Base-by-base conservation (phyloP, 2,329 filamentous ascomycete species). In the Orbilia javanica region DNA sequence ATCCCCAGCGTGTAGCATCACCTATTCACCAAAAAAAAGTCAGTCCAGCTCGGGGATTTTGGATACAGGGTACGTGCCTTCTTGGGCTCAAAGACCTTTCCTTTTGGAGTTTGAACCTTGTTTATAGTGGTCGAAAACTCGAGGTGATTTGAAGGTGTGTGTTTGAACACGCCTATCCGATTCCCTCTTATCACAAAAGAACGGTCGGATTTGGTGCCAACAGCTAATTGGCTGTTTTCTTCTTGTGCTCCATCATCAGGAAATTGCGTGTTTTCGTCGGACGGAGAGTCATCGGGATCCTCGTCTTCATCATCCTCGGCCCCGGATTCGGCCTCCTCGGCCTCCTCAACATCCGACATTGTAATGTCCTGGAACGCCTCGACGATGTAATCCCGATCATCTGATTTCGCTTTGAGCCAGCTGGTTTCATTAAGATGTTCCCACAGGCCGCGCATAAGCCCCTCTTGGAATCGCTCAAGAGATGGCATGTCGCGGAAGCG, bases 141-240 rank as follows among this genome's bases (percentile, higher is more conserved):
- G 15, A 99, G 88, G 80, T 95, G 91, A 83, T 98, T 96, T 85
- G 97, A 93, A 0, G 90, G 87, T 0, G 94, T 97, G 83, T 99
- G 96, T 84, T 96, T 98, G 88, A 99, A 99, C 46, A 99, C 96
- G 68, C 96, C 96, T 83, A 99, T 99, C 88, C 98, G 97, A 81
- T 94, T 96, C 34, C 96, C 96, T 80, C 96, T 92, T 50, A 99
- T 94, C 71, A 99, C 96, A 82, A 98, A 99, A 0, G 96, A 98
- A 76, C 96, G 90, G 83, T 99, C 96, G 80, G 97, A 92, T 85
- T 97, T 98, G 86, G 97, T 97, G 70, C 96, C 96, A 64, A 99
- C 96, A 11, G 96, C 96, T 67, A 99, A 88, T 82, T 96, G 93
- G 1, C 94, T 96, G 86, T 98, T 99, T 42, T 81, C 79, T 18